Evolutionary conservation across 441 rosid genomes (phyloP).

Genomic region (Lagerstroemia fauriei): DNA sequence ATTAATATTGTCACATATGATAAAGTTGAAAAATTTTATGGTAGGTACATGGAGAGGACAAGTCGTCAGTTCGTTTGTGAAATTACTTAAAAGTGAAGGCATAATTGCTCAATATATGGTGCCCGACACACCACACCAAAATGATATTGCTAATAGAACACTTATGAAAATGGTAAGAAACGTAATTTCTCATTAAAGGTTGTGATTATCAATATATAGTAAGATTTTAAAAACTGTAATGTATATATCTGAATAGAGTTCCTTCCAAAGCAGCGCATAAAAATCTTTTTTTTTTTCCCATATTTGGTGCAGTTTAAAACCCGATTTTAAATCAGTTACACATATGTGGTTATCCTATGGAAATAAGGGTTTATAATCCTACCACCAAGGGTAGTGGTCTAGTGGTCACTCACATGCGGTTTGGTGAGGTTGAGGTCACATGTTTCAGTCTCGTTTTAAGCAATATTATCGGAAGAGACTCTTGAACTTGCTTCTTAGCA

Average conservation of each 20-base stretch:
- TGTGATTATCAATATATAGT: background rate
- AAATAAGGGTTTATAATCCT: background rate
- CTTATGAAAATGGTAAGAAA: background rate
- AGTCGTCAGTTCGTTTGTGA: background rate
- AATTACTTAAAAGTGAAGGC: background rate
- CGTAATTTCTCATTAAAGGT: background rate
- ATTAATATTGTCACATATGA: background rate
- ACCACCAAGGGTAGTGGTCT: too few relatives aligned
- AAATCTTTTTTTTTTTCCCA: background rate
- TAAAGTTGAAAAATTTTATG: background rate
- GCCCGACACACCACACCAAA: background rate
- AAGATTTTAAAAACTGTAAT: background rate
- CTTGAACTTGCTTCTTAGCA: too few relatives aligned
- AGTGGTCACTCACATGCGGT: too few relatives aligned
- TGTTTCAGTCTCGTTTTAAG: too few relatives aligned
- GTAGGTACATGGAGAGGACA: background rate
- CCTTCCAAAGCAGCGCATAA: background rate
- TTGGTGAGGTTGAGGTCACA: too few relatives aligned
- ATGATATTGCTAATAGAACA: background rate
- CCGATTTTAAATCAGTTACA: background rate
- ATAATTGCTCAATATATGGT: background rate
- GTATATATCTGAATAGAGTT: conserved; percentile 3
- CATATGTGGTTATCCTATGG: conserved; percentile 1
- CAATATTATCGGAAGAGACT: too few relatives aligned
- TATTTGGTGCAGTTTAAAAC: background rate